These are phyloP conservation scores for Lactifluus echinatus DNA, from an alignment of 768 basidiomycete species.

Conservation along the genomic window DNA sequence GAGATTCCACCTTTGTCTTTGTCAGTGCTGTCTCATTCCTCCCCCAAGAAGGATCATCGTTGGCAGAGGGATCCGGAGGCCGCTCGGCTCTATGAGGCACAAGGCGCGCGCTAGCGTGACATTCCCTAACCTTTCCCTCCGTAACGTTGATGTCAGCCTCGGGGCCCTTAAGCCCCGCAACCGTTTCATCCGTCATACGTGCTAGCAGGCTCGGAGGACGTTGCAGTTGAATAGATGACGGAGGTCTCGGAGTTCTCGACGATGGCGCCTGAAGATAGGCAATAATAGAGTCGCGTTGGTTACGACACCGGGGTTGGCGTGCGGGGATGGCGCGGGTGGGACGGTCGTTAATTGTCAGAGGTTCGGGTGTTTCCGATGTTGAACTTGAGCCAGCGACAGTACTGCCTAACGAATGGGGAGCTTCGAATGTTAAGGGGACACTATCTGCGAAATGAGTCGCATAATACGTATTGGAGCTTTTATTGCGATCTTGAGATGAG, in stretches of 20 bases:
- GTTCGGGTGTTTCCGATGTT: background rate
- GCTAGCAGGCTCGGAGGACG: background rate
- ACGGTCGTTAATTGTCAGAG: background rate
- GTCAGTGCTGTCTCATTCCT: background rate
- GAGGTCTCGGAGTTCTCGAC: background rate
- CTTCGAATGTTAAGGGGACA: background rate
- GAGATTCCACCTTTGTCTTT: background rate
- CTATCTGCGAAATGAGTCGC: background rate
- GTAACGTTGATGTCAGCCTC: background rate
- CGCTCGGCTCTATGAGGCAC: background rate
- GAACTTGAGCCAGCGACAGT: background rate
- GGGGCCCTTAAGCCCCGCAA: background rate
- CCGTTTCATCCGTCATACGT: background rate
- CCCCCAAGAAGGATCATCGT: slow-evolving; percentile 3
- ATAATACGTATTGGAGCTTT: background rate
- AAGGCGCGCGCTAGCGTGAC: background rate
- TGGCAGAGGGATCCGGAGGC: background rate
- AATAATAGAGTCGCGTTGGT: slow-evolving; percentile 40
- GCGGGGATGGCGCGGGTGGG: background rate
- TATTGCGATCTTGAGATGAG: background rate
- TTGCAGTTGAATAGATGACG: background rate
- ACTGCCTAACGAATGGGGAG: background rate
- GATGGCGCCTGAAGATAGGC: slow-evolving; percentile 32
- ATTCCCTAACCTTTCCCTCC: background rate
- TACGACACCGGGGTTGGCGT: slow-evolving; percentile 32